phyloP scores from a whole-genome alignment of 495 filamentous ascomycete genomes.

The Aspergillus diversus region DNA sequence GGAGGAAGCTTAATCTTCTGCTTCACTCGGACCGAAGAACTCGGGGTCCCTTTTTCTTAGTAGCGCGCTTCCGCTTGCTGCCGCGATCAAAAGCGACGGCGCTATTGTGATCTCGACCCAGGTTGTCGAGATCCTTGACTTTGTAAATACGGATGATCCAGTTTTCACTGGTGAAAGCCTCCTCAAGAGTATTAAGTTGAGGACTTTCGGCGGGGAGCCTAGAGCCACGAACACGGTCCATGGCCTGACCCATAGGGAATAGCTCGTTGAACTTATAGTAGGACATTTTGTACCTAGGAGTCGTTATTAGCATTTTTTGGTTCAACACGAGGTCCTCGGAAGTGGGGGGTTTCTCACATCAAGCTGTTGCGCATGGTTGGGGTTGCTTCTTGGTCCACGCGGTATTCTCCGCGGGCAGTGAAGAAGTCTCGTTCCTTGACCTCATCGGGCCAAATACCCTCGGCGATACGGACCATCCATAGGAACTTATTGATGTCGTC shows the following conservation, averaged over 20 bases:
- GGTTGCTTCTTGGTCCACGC: constrained; percentile 91
- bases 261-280: constrained; percentile 96
- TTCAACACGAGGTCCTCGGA: background rate
- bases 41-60: constrained; percentile 77
- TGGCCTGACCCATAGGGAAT: constrained; percentile 89
- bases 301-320: constrained; percentile 38
- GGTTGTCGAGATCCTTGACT: constrained; percentile 97
- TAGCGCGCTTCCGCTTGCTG: constrained; percentile 88
- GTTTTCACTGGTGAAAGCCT: constrained; percentile 99
- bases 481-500: constrained; percentile 99
- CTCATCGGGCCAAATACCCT: constrained; percentile 99
- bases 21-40: constrained; percentile 81
- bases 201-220: constrained; percentile 85
- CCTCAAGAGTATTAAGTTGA: constrained; percentile 84
- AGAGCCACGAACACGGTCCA: constrained; percentile 84
- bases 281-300: constrained; percentile 97
- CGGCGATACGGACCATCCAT: constrained; percentile 99
- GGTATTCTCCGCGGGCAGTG: constrained; percentile 92
- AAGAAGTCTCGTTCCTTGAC: constrained; percentile 98
- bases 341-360: constrained; percentile 69
- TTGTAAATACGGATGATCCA: constrained; percentile 99
- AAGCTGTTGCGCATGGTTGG: constrained; percentile 98
- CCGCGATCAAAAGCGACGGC: constrained; percentile 90
- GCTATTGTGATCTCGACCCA: constrained; percentile 84
- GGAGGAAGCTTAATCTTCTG: constrained; percentile 9